These are phyloP conservation scores for Tolypocladium paradoxum DNA, from an alignment of 2,329 filamentous ascomycete genomes.

Conservation along the genomic window DNA sequence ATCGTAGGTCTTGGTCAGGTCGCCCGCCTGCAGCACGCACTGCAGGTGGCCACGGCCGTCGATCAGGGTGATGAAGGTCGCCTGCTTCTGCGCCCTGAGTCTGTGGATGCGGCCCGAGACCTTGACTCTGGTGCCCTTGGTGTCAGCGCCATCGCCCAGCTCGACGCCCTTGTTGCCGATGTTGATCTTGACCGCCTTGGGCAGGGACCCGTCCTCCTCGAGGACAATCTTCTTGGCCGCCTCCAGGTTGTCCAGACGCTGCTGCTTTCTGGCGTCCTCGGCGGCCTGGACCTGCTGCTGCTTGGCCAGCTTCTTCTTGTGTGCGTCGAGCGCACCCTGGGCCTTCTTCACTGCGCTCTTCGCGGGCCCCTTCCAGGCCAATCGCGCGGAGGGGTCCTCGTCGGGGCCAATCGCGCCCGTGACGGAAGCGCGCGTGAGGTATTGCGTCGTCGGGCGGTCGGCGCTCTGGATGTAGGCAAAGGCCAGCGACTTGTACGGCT, in stretches of 20 bases:
- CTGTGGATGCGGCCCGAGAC: constrained; percentile 77
- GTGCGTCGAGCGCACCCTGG: constrained; percentile 58
- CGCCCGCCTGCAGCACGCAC: constrained; percentile 44
- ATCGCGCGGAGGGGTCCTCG: constrained; percentile 51
- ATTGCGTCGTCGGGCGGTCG: constrained; percentile 45
- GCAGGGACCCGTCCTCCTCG: constrained; percentile 59
- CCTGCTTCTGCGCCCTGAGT: constrained; percentile 69
- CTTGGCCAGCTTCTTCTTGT: constrained; percentile 60
- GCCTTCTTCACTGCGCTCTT: constrained; percentile 84
- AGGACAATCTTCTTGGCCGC: constrained; percentile 67
- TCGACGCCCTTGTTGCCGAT: constrained; percentile 39
- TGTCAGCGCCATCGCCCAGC: constrained; percentile 31
- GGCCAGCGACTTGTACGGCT: constrained; percentile 73
- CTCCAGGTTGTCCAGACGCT: constrained; percentile 54
- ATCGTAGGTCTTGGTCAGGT: constrained; percentile 85
- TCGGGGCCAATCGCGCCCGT: constrained; percentile 48
- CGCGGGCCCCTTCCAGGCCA: constrained; percentile 70
- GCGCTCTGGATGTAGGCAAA: constrained; percentile 66
- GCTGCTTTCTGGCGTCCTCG: constrained; percentile 62
- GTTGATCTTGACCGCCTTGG: constrained; percentile 63
- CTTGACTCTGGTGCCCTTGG: constrained; percentile 62
- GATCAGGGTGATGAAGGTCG: constrained; percentile 75
- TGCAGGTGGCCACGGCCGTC: constrained; percentile 53
- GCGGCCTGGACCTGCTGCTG: constrained; percentile 51
- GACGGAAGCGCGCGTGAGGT: constrained; percentile 57